Base-by-base conservation (phyloP, 2,329 filamentous ascomycete genomes). In the Alternaria metachromatica region DNA sequence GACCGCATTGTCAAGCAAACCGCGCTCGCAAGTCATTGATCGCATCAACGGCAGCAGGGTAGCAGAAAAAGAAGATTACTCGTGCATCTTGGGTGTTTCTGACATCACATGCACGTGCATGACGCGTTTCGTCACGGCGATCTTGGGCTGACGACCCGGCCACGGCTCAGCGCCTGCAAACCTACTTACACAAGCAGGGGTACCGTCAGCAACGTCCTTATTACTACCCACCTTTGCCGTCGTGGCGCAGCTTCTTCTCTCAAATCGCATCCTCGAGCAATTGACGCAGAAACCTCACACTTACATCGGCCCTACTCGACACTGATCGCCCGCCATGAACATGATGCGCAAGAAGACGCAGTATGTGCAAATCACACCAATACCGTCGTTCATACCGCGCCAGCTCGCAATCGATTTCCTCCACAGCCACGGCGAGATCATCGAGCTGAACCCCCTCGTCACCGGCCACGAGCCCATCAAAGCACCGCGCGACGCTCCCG, bases 361-460 rank as follows among this genome's bases (percentile, higher is more conserved):
- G 25, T 90, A 90, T 78, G 91, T 89, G 25, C 86, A 90, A 68
- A 87, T 92, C 75, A 92, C 90, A 61, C 88, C 89, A 49, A 90
- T 92, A 55, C 90, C 90, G 30, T 83, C 85, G 74, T 90, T 89
- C 78, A 90, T 92, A 67, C 90, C 90, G 18, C 89, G 90, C 65
- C 89, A 92, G 77, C 85, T 92, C 58, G 90, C 90, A 69, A 85
- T 92, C 80, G 89, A 92, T 76, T 90, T 92, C 76, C 87, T 92
- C 61, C 90, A 92, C 77, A 87, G 87, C 67, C 89, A 92, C 78
- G 85, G 86, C 76, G 89, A 92, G 75, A 87, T 92, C 78, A 91
- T 92, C 81, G 89, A 87, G 33, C 81, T 92, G 64, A 91, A 91
- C 72, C 90, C 90, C 5, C 86, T 92, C 54, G 89, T 92, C 26